Base-by-base conservation (phyloP, 805 yeast genomes). In the Gaillardinia entomophila region DNA sequence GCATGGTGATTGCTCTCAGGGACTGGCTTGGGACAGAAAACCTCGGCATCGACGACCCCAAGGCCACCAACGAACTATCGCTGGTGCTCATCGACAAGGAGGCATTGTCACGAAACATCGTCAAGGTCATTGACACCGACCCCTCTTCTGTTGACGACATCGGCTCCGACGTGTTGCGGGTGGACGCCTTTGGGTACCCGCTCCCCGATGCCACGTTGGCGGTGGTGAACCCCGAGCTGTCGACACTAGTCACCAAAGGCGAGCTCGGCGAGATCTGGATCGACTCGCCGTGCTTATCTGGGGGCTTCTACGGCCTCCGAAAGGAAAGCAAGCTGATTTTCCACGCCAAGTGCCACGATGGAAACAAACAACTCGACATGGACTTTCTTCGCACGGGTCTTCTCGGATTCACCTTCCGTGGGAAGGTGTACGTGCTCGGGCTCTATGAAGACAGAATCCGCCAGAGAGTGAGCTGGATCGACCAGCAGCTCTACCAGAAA, bases 181-280 rank as follows among this genome's bases (percentile, higher is more conserved):
- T 92, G 0, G 95, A 94, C 12, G 82, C 96, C 0, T 92, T 90
- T 67, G 98, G 98, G 0, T 87, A 71, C 48, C 97, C 98, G 1
- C 56, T 92, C 2, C 96, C 97, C 0, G 96, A 90, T 60, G 90
- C 97, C 0, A 85, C 95, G 0, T 55, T 90, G 20, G 97, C 97
- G 0, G 76, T 92, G 18, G 97, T 92, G 0, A 88, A 94, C 51
- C 97, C 97, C 0, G 97, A 92, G 38, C 86, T 90, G 37, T 73
- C 80, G 24, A 65, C 79, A 2, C 61, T 92, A 12, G 83, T 86
- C 4, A 77, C 79, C 2, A 80, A 73, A 30, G 75, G 84, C 48
- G 86, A 82, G 41, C 85, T 92, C 12, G 98, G 98, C 17, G 99
- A 92, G 55, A 80, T 92, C 22, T 92, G 97, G 97, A 84, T 92